These are phyloP conservation scores for Lasiodiplodia gonubiensis DNA, from an alignment of 2,329 filamentous ascomycete species.

Conservation along the genomic window DNA sequence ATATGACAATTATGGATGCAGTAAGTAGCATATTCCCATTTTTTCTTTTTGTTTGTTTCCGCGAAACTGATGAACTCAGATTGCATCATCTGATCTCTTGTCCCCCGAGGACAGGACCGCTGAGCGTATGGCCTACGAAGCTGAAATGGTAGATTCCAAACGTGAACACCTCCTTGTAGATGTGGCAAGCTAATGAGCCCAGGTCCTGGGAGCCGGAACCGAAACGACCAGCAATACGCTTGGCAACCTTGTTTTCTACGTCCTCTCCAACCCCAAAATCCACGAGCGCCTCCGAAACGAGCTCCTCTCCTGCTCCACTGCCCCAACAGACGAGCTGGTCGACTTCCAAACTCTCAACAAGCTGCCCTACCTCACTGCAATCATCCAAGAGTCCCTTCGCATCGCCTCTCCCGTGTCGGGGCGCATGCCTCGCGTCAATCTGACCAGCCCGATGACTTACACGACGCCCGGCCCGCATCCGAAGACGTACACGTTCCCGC, in stretches of 20 bases:
- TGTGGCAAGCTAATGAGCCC: background rate
- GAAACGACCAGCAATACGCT: slow-evolving; percentile 46
- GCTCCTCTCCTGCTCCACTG: slow-evolving; percentile 32
- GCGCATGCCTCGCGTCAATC: slow-evolving; percentile 31
- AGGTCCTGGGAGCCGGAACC: slow-evolving; percentile 45
- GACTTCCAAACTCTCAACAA: slow-evolving; percentile 27
- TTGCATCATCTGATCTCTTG: slow-evolving; percentile 39
- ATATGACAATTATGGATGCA: background rate
- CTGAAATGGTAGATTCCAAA: slow-evolving; percentile 27
- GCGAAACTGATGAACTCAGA: slow-evolving; percentile 19
- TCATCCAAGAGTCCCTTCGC: slow-evolving; percentile 33
- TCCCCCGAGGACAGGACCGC: slow-evolving; percentile 43
- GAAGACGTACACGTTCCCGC: slow-evolving; percentile 30
- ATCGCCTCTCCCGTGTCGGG: slow-evolving; percentile 29
- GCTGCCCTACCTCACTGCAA: slow-evolving; percentile 32
- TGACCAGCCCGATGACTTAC: slow-evolving; percentile 29
- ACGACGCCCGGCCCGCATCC: slow-evolving; percentile 7
- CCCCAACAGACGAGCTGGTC: background rate
- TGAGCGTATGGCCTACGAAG: slow-evolving; percentile 43
- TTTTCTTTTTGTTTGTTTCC: no score
- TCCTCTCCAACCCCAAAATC: slow-evolving; percentile 43
- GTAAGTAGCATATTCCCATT: background rate
- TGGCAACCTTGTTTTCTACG: slow-evolving; percentile 43
- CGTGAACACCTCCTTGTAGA: background rate
- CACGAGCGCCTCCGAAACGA: slow-evolving; percentile 43